Evolutionary conservation across 306 rosid genomes (phyloP).

Genomic region (Vigna nakashimae): DNA sequence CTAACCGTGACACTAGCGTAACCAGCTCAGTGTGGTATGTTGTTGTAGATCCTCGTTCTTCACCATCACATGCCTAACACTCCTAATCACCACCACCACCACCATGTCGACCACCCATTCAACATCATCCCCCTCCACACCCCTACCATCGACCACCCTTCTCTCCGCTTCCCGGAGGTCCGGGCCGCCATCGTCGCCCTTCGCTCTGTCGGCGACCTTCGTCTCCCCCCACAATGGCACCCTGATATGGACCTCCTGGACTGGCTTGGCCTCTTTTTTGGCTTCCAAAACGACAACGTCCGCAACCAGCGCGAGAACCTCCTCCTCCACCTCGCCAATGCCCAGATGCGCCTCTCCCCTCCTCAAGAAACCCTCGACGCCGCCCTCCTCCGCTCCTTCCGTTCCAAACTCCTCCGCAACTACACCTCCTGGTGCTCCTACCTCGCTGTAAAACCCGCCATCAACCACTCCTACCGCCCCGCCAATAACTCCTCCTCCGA

Average conservation of each 20-base stretch:
- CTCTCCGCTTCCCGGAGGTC: constrained; percentile 84
- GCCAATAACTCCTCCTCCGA: constrained; percentile 40
- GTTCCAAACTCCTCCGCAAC: constrained; percentile 66
- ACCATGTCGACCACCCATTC: constrained; percentile 33
- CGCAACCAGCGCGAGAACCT: constrained; percentile 92
- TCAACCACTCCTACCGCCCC: constrained; percentile 59
- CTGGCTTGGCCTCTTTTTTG: constrained; percentile 84
- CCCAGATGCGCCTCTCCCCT: constrained; percentile 86
- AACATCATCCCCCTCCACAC: constrained; percentile 78
- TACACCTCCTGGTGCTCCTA: constrained; percentile 86
- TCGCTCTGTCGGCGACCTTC: constrained; percentile 61
- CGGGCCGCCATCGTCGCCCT: constrained; percentile 76
- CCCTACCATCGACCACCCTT: constrained; percentile 74
- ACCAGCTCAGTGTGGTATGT: not conserved
- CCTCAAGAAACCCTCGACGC: constrained; percentile 76
- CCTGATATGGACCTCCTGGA: constrained; percentile 81
- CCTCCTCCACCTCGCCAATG: constrained; percentile 87
- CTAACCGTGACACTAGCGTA: constrained; percentile 24
- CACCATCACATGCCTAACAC: not conserved
- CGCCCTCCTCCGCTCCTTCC: constrained; percentile 66
- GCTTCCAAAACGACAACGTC: constrained; percentile 83
- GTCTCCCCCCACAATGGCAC: constrained; percentile 76
- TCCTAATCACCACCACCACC: not conserved
- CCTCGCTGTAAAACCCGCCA: constrained; percentile 56
- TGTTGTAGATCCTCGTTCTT: not conserved